Evolutionary conservation across 768 basidiomycete species (phyloP).

Genomic region (Naganishia kalamii): DNA sequence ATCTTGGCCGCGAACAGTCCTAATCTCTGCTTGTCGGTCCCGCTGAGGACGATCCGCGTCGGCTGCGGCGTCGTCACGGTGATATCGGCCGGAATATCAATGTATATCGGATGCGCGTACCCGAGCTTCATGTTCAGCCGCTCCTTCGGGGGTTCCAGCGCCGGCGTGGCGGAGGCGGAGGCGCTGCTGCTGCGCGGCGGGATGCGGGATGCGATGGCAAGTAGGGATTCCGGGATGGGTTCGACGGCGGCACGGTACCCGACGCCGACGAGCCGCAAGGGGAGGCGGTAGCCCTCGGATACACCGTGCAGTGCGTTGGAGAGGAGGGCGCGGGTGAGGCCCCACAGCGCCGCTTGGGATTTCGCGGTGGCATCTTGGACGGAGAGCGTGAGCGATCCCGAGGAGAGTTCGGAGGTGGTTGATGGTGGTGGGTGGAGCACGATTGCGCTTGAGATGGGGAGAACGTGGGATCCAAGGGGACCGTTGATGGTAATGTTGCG

Average conservation of each 20-base stretch:
- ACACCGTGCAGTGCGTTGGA: slow-evolving; percentile 84
- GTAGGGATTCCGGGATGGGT: slow-evolving; percentile 41
- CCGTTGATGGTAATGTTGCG: slow-evolving; percentile 56
- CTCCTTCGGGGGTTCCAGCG: slow-evolving; percentile 52
- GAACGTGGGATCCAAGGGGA: slow-evolving; percentile 54
- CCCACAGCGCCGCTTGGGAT: slow-evolving; percentile 85
- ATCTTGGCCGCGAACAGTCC: slow-evolving; percentile 85
- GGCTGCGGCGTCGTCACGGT: slow-evolving; percentile 70
- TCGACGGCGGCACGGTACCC: slow-evolving; percentile 87
- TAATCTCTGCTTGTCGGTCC: slow-evolving; percentile 79
- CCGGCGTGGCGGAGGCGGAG: slow-evolving; percentile 55
- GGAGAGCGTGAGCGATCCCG: slow-evolving; percentile 27
- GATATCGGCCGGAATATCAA: slow-evolving; percentile 76
- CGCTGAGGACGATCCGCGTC: slow-evolving; percentile 73
- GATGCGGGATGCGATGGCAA: background rate
- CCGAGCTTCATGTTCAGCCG: slow-evolving; percentile 82
- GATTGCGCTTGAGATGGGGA: slow-evolving; percentile 54
- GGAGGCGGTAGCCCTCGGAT: slow-evolving; percentile 75
- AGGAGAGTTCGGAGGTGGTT: background rate
- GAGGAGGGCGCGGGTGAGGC: slow-evolving; percentile 84
- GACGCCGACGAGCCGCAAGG: slow-evolving; percentile 85
- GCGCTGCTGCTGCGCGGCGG: background rate
- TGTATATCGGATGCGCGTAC: slow-evolving; percentile 76
- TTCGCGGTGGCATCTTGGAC: slow-evolving; percentile 58
- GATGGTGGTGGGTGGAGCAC: slow-evolving; percentile 36